Evolutionary conservation across 257 asterid species (phyloP), one percentile per base, ranked within the genome.

Genomic region (Przewalskia tangutica): DNA sequence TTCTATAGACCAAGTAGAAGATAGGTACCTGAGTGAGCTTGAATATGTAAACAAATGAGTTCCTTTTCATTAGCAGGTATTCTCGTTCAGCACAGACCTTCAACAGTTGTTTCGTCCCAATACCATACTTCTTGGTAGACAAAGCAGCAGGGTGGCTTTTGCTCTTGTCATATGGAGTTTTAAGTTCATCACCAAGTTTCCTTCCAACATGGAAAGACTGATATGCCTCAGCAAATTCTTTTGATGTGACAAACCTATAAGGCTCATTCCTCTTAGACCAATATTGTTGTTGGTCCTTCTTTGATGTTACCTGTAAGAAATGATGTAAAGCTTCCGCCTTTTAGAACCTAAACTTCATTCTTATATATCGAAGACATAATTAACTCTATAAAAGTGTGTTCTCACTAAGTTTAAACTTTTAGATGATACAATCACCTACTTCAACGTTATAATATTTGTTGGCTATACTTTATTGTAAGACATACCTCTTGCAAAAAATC

Each of bases 401-500:
- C 11, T 64, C 8, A 20, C 40, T 5, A 48, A 48, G n/a, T 63
- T 27, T 62, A 62, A 62, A 9, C 67, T 20, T 27, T 60, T 60
- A 60, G 38, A 60, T 4, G 16, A 60, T 14, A 60, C 1, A 7
- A 0, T 23, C 67, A 4, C 67, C 4, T 11, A 10, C 38, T 60
- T 11, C 79, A 71, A 46, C 42, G 2, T 46, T 16, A 11, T 13
- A 23, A 13, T 6, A 5, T 42, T 59, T 20, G 42, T 2, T 1
- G 3, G 12, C 2, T 13, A 17, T n/a, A 13, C 10, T n/a, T 32
- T 40, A 12, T 64, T 44, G 56, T 44, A 48, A 20, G 44, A 46
- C 91, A 85, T 82, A 91, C 95, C 83, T 91, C 95, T 86, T 91
- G 95, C 87, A 91, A 80, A 87, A 90, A 91, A 85, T 91, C 95